Evolutionary conservation across 2,329 filamentous ascomycete species (phyloP).

Genomic region (Phaeosphaeria sp.): DNA sequence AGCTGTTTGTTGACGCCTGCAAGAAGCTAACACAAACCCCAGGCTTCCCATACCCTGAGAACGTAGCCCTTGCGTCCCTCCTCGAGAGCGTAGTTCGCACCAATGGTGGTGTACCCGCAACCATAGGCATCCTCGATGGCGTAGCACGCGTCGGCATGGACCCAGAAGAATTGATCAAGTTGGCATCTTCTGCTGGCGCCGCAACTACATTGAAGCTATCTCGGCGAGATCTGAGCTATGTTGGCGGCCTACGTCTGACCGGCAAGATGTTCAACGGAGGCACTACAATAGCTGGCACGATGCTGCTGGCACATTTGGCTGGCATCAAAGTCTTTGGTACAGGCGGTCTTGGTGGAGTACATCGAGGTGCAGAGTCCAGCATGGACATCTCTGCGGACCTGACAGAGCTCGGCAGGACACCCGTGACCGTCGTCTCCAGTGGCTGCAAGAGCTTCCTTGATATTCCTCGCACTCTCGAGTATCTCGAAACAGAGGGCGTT

Average conservation of each 20-base stretch:
- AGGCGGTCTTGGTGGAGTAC: conserved; percentile 91
- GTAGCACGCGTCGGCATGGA: conserved; percentile 80
- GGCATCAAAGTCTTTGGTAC: conserved; percentile 95
- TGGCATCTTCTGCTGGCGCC: conserved; percentile 70
- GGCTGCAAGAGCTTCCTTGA: conserved; percentile 98
- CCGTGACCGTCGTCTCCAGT: conserved; percentile 85
- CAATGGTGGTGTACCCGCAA: conserved; percentile 82
- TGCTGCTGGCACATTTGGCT: conserved; percentile 83
- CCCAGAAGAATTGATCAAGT: conserved; percentile 72
- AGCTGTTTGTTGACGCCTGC: not conserved
- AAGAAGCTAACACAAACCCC: conserved; percentile 10
- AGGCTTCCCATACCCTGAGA: conserved; percentile 75
- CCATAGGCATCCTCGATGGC: conserved; percentile 86
- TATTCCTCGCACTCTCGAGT: conserved; percentile 86
- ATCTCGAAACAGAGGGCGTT: conserved; percentile 75
- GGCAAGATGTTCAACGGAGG: conserved; percentile 80
- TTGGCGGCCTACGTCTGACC: conserved; percentile 73
- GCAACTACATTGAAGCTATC: conserved; percentile 81
- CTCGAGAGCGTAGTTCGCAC: conserved; percentile 82
- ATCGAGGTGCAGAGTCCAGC: conserved; percentile 82
- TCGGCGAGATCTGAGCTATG: conserved; percentile 81
- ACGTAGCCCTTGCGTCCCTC: conserved; percentile 75
- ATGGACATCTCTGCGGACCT: conserved; percentile 97
- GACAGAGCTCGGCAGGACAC: conserved; percentile 88
- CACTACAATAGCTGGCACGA: conserved; percentile 92